These are phyloP conservation scores for Suhomyces bribrorum DNA, from an alignment of 1,139 yeast species.

Conservation along the genomic window DNA sequence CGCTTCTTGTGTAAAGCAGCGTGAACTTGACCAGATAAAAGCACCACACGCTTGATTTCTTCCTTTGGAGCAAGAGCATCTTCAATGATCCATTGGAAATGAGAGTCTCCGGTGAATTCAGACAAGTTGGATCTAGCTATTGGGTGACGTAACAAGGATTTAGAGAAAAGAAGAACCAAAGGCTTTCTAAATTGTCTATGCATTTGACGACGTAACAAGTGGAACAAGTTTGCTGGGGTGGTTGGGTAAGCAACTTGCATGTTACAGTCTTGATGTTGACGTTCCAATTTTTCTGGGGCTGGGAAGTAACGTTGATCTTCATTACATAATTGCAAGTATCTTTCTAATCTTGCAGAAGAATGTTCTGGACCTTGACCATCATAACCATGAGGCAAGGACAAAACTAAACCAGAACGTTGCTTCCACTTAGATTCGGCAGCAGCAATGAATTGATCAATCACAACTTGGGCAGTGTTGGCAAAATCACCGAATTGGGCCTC, in stretches of 20 bases:
- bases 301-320: conserved; percentile 98
- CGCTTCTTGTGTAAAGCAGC: conserved; percentile 91
- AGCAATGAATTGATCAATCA: conserved; percentile 93
- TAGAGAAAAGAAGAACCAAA: conserved; percentile 83
- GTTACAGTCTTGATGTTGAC: conserved; percentile 99
- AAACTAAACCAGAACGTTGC: conserved; percentile 94
- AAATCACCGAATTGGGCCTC: conserved; percentile 99
- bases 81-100: conserved; percentile 94
- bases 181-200: conserved; percentile 99
- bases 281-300: conserved; percentile 77
- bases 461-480: conserved; percentile 98
- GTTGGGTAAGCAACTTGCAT: conserved; percentile 98
- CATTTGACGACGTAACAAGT: conserved; percentile 96
- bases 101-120: conserved; percentile 90
- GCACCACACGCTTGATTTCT: conserved; percentile 83
- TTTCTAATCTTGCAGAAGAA: conserved; percentile 95
- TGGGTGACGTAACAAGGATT: conserved; percentile 95
- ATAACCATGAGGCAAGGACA: conserved; percentile 98
- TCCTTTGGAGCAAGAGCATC: conserved; percentile 79
- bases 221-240: conserved; percentile 97
- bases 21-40: conserved; percentile 92
- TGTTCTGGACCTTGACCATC: conserved; percentile 99
- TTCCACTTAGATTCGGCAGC: conserved; percentile 99
- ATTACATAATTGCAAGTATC: conserved; percentile 93
- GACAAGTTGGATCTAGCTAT: conserved; percentile 82